Base-by-base conservation (phyloP, 2,329 filamentous ascomycete species). In the Neofusicoccum sp. region DNA sequence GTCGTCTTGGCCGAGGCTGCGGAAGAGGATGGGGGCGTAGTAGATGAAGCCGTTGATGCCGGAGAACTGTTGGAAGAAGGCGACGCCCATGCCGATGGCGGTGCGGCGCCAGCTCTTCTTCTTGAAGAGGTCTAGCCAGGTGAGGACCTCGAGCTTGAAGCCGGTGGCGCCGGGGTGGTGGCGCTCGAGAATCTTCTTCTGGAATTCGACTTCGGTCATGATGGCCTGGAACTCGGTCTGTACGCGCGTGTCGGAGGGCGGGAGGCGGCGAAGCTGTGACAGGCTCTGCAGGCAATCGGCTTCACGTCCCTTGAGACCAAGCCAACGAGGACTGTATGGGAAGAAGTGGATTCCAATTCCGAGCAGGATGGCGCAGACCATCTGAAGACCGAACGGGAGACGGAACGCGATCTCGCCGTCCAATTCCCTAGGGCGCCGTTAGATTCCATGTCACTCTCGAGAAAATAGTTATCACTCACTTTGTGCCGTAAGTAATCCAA, bases 371-470 rank as follows among this genome's bases (percentile, higher is more conserved):
- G 68, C 73, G 4, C 74, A 72, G 12, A 75, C 39, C 65, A 83
- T 77, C 66, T 84, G 81, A 6, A 84, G 70, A 7, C 81, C 65
- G 66, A 83, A 82, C 0, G 81, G 81, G 0, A 83, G 71, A 33
- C 80, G 70, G 77, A 79, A 83, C 3, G 79, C 70, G 78, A 80
- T 81, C 68, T 82, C 78, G 1, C 76, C 74, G 1, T 67, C 62
- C 66, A 83, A 80, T 62, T 49, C 28, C 7, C 62, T 64, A 7
- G 3, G 4, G 8, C 1, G 12, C 9, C 28, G 33, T 60, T 45
- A 64, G 54, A 1, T 5, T 8, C 6, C 14, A 22, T 7, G 33
- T 11, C 11, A 29, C 31, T 6, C 4, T 22, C 14, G 8, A n/a
- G 29, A 14, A 28, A 6, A 37, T 4, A 4, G 29, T 14, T 2